A percentile compares a stretch with the other conserved stretches of the same genome.
These are phyloP conservation scores for Tylopilus sp. DNA, from an alignment of 768 basidiomycete genomes.

Conservation along the genomic window DNA sequence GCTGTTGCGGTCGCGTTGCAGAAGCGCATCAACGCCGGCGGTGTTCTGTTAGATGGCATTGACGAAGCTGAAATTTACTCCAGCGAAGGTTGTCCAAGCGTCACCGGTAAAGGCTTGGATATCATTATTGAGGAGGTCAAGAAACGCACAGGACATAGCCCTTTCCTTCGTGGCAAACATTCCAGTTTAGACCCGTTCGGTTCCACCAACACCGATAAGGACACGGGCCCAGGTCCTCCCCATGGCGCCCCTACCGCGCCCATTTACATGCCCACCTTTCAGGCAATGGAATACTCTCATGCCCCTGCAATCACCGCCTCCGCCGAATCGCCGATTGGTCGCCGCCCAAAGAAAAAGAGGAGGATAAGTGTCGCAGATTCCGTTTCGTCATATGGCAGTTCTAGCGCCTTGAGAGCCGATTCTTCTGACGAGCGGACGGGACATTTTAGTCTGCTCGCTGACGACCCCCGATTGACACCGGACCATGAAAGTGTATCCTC, in stretches of 20 bases:
- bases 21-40: conserved; percentile 36
- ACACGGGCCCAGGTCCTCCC: conserved; percentile 28
- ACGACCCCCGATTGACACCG: conserved; percentile 32
- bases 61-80: conserved; percentile 23
- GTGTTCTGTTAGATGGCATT: conserved; percentile 27
- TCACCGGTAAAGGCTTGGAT: conserved; percentile 49
- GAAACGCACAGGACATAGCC: conserved; percentile 44
- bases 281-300: conserved; percentile 38
- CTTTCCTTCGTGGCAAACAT: conserved; percentile 49
- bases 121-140: conserved; percentile 47
- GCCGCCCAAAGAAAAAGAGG: conserved; percentile 34
- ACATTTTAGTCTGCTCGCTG: conserved; percentile 20
- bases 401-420: conserved; percentile 22
- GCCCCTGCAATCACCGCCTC: conserved; percentile 30
- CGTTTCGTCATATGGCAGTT: conserved; percentile 33
- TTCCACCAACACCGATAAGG: conserved; percentile 36
- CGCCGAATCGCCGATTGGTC: conserved; percentile 26
- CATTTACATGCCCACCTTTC: conserved; percentile 40
- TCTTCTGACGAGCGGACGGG: conserved; percentile 21
- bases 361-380: conserved; percentile 35
- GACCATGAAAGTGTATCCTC: conserved; percentile 32
- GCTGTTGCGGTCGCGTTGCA: conserved; percentile 41
- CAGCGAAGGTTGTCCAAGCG: conserved; percentile 36
- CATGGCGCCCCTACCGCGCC: conserved; percentile 24
- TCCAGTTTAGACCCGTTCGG: conserved; percentile 50